Base-by-base conservation (phyloP, 148 eudicot species). In the Heliamphora exappendiculata region DNA sequence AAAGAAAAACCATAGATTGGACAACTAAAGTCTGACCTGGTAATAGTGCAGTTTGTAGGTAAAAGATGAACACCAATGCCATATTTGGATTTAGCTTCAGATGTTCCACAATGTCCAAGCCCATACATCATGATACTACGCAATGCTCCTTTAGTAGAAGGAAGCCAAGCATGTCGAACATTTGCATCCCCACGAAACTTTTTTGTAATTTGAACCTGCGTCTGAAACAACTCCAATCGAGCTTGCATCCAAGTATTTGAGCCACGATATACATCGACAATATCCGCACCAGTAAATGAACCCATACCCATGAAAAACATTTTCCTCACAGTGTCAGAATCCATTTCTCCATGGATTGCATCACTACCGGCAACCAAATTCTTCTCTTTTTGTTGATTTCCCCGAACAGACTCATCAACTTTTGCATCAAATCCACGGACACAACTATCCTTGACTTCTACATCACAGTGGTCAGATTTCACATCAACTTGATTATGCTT, bases 161-260 rank as follows among this genome's bases (percentile, higher is more conserved):
- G 83, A 79, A 94, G 87, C 98, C 98, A 94, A 51, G 97, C 98
- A 85, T 88, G 87, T 41, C 74, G 75, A 72, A 90, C 85, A 86
- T 92, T 92, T 57, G 97, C 88, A 81, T 82, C 72, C 5, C 93
- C 93, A 49, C 96, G 92, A 54, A 44, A 78, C 53, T 78, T 89
- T 65, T 76, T 74, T 4, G 93, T 90, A 8, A 94, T 86, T 75
- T 94, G 91, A 55, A 79, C 73, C 83, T 94, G 98, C 81, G 90
- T 92, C 82, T 82, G 66, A 58, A 94, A 94, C 74, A 94, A 77
- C 77, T 94, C 97, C 45, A 72, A 66, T 53, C 88, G 87, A 77
- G 84, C 85, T 80, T 87, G 83, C 78, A 79, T 67, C 29, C 72
- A n/a, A 62, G 78, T 58, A 84, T 89, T 80, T 2, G 80, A 81